Evolutionary conservation across 1,284 basidiomycete species (phyloP).

Genomic region (Rhodotorula sp.): DNA sequence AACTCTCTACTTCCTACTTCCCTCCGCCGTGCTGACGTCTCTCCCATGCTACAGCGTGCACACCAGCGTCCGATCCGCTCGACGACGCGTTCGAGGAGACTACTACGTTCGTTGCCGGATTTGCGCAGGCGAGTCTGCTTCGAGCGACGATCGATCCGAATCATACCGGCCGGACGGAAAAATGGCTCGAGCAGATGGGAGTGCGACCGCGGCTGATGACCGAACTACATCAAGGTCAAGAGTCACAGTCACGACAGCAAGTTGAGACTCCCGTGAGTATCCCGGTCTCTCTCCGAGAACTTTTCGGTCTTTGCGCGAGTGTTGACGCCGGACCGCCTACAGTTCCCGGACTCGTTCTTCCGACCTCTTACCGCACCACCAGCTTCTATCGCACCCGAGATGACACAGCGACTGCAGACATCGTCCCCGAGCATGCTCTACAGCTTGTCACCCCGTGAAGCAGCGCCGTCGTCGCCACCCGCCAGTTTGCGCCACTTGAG

Average conservation of each 20-base stretch:
- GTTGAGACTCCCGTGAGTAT: too few species aligned
- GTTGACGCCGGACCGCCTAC: not conserved
- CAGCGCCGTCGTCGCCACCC: too few species aligned
- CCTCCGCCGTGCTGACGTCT: not conserved
- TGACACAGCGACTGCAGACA: not conserved
- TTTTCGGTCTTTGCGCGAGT: too few species aligned
- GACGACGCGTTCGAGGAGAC: conserved; percentile 28
- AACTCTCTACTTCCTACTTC: too few species aligned
- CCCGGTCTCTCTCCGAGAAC: too few species aligned
- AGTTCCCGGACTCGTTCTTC: conserved; percentile 1
- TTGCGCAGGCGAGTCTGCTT: conserved; percentile 12
- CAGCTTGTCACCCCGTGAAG: too few species aligned
- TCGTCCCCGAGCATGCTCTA: not conserved
- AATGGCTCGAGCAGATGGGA: conserved; percentile 20
- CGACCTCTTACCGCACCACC: conserved; percentile 31
- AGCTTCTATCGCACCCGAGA: conserved; percentile 11
- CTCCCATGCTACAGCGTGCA: too few species aligned
- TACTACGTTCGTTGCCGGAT: conserved; percentile 19
- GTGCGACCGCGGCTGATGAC: not conserved
- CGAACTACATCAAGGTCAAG: not conserved
- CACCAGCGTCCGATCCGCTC: not conserved
- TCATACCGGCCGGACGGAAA: conserved; percentile 21
- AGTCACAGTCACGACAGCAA: too few species aligned
- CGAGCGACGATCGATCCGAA: conserved; percentile 19
- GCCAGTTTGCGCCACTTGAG: not conserved